Base-by-base conservation (phyloP, 1,284 basidiomycete genomes). In the Hymenochaete sp. region DNA sequence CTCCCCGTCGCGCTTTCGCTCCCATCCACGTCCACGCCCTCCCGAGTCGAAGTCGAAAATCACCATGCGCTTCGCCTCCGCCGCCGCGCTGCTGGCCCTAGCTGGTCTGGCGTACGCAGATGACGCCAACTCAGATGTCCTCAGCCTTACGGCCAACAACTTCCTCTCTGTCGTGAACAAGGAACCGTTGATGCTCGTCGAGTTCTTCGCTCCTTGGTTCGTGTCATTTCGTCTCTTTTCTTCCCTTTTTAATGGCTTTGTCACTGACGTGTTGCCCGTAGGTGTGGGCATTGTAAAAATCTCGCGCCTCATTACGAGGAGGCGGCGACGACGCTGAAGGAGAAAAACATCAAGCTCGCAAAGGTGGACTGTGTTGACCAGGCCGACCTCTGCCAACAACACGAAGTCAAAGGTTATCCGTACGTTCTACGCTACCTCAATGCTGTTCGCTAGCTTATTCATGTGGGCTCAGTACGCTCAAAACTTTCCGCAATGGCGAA, bases 331-430 rank as follows among this genome's bases (percentile, higher is more conserved):
- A 71, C 79, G 41, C 81, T 99, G 62, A 93, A 95, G 68, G 83
- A 84, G 53, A 84, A 80, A 62, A 72, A 73, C 63, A 92, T 98
- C 70, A 88, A 88, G 67, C 69, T 99, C 45, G 93, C 93, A 55
- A 97, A 98, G 67, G 91, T 93, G 49, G 92, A 96, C 71, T 97
- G 92, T 66, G 92, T 93, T 41, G 87, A 88, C 53, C 71, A 93
- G 57, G 77, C 82, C 18, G 87, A 92, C 47, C 74, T 96, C 37
- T 97, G 93, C 68, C 80, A 85, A 60, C 60, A 75, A 47, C 82
- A 93, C 52, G 89, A 81, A 38, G 77, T 98, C 42, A 77, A 81
- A 59, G 95, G 96, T 31, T 97, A 96, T 68, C 93, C 93, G 88
- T 92, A 59, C 56, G 86, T 71, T 24, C 24, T 18, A 19, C 44